Evolutionary conservation across 345 rosid species (phyloP).

Genomic region (Euclidium syriacum): DNA sequence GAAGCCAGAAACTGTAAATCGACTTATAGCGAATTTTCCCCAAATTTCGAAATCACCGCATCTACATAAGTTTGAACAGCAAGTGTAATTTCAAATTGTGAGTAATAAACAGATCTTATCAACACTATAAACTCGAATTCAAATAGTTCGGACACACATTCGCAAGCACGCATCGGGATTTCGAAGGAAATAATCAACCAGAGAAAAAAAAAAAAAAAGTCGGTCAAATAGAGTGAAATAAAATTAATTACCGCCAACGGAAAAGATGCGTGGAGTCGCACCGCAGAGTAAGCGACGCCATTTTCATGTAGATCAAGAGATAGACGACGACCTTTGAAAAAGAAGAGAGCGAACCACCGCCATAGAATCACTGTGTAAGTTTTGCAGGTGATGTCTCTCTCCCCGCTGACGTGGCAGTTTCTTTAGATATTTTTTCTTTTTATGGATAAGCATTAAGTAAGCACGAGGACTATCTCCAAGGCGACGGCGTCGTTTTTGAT

Average conservation of each 20-base stretch:
- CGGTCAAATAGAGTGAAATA: not conserved
- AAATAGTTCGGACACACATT: not conserved
- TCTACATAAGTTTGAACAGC: too few species aligned
- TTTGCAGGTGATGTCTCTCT: not conserved
- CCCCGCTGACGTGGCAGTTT: conserved; percentile 15
- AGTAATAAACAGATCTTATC: not conserved
- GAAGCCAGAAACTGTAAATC: not conserved
- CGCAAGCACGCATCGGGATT: not conserved
- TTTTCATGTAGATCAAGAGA: not conserved
- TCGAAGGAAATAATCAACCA: not conserved
- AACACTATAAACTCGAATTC: not conserved
- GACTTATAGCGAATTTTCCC: not conserved
- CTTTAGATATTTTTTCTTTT: not conserved
- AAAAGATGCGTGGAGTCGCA: not conserved
- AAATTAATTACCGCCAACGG: not conserved
- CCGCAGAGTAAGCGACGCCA: conserved; percentile 12
- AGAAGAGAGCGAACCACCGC: conserved; percentile 8
- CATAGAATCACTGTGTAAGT: conserved; percentile 12
- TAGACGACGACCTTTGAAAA: not conserved
- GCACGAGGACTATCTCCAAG: not conserved
- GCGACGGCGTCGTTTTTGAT: not conserved
- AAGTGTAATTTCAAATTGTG: not conserved
- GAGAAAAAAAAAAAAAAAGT: not conserved
- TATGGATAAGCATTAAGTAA: conserved; percentile 20
- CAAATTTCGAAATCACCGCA: not conserved